phyloP scores from a whole-genome alignment of 2,329 filamentous ascomycete genomes.

The Cladosporium halotolerans region DNA sequence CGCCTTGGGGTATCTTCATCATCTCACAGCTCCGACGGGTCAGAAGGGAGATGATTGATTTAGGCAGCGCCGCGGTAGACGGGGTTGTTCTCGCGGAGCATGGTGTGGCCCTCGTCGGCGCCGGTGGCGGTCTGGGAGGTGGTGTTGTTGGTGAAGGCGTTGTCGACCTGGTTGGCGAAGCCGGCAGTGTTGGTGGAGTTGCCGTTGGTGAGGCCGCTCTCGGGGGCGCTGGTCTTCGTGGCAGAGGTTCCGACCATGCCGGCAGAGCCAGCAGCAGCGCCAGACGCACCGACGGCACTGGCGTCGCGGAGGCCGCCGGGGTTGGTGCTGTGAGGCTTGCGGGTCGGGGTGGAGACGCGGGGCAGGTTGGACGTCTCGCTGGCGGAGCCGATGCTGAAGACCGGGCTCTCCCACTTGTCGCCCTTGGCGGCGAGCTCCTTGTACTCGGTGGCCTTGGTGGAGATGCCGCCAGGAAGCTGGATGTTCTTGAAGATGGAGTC shows the following conservation, averaged over 20 bases:
- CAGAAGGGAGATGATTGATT: slow-evolving; percentile 26
- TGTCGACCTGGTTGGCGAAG: slow-evolving; percentile 42
- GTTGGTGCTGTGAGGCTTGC: slow-evolving; percentile 53
- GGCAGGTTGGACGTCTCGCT: slow-evolving; percentile 68
- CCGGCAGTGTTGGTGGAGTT: slow-evolving; percentile 21
- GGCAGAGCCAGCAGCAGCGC: slow-evolving; percentile 11
- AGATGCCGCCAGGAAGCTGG: slow-evolving; percentile 78
- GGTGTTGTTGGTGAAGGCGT: slow-evolving; percentile 29
- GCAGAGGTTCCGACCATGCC: slow-evolving; percentile 9
- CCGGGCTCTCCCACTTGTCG: slow-evolving; percentile 87
- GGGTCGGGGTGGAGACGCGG: slow-evolving; percentile 44
- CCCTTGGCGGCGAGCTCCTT: slow-evolving; percentile 81
- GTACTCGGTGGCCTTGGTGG: slow-evolving; percentile 90
- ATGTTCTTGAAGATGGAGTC: slow-evolving; percentile 91
- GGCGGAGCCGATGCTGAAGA: slow-evolving; percentile 82
- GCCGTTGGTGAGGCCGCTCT: slow-evolving; percentile 13
- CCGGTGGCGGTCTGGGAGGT: slow-evolving; percentile 11
- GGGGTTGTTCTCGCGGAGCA: slow-evolving; percentile 38
- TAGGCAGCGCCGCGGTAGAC: slow-evolving; percentile 36
- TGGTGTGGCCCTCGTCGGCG: slow-evolving; percentile 27
- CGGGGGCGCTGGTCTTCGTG: slow-evolving; percentile 14
- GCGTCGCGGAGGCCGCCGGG: slow-evolving; percentile 10
- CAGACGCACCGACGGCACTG: slow-evolving; percentile 8
- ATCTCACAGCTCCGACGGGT: too few relatives aligned
- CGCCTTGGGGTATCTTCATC: not conserved